Evolutionary conservation across 441 rosid genomes (phyloP).

Genomic region (Croton laevigatus): DNA sequence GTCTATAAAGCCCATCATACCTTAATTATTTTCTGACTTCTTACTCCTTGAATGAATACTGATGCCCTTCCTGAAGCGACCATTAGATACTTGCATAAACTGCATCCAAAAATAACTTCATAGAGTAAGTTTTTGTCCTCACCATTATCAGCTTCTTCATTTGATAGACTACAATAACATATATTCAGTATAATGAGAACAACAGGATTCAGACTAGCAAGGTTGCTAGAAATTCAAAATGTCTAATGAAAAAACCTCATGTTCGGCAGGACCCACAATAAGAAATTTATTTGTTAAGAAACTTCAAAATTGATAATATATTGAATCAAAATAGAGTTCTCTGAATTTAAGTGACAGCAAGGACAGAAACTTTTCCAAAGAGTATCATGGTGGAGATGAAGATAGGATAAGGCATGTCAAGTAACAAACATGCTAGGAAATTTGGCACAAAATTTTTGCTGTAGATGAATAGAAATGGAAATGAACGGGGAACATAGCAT

Average conservation of each 20-base stretch:
- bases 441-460: background rate
- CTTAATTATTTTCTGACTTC: conserved; percentile 35
- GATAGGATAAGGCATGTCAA: too few species aligned
- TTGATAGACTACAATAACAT: background rate
- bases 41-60: conserved; percentile 39
- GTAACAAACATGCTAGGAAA: background rate
- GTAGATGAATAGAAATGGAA: background rate
- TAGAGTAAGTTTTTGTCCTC: conserved; percentile 10
- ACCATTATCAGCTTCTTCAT: background rate
- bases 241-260: background rate
- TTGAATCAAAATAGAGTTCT: background rate
- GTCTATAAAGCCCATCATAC: conserved; percentile 22
- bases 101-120: conserved; percentile 24
- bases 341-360: background rate
- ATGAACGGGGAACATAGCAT: background rate
- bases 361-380: background rate
- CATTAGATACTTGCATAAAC: conserved; percentile 69
- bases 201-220: background rate
- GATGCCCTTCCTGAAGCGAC: conserved; percentile 68
- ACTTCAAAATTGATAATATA: background rate
- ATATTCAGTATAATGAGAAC: background rate
- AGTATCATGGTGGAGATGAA: background rate
- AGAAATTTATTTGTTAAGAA: background rate
- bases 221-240: background rate
- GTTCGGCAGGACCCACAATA: background rate